phyloP scores from a whole-genome alignment of 2,329 filamentous ascomycete species.

The Epichloe amarillans region DNA sequence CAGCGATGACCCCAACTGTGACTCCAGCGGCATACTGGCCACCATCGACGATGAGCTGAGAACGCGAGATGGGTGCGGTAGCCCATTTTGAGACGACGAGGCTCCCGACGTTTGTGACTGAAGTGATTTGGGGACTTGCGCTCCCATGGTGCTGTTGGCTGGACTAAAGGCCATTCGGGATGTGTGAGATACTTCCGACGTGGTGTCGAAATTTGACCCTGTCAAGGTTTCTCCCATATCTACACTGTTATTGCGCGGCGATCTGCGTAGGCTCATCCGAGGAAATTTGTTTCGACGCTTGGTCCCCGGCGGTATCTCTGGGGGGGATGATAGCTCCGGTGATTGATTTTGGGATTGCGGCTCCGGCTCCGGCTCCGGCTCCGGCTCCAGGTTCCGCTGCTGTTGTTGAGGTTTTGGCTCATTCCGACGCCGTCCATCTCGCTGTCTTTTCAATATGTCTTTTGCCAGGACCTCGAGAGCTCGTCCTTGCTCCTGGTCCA shows the following conservation, averaged over 20 bases:
- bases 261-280: constrained; percentile 9
- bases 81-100: constrained; percentile 7
- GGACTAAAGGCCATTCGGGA: constrained; percentile 14
- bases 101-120: constrained; percentile 10
- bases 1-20: constrained; percentile 25
- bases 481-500: constrained; percentile 40
- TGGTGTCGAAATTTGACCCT: constrained; percentile 11
- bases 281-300: neutral
- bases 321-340: constrained; percentile 1
- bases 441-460: constrained; percentile 65
- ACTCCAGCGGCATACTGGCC: constrained; percentile 16
- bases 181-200: constrained; percentile 12
- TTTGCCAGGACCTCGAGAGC: constrained; percentile 59
- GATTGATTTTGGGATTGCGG: neutral
- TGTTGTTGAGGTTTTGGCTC: constrained; percentile 21
- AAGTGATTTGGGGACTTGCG: constrained; percentile 12
- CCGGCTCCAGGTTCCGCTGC: neutral
- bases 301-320: neutral
- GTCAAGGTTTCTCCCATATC: constrained; percentile 11
- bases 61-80: constrained; percentile 13
- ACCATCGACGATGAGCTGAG: constrained; percentile 13
- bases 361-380: neutral
- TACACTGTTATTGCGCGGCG: constrained; percentile 7
- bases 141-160: constrained; percentile 7
- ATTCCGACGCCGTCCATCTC: constrained; percentile 50